Evolutionary conservation across 768 basidiomycete genomes (phyloP), one percentile per base, ranked within the genome.

Genomic region (Pulveroboletus sp.): DNA sequence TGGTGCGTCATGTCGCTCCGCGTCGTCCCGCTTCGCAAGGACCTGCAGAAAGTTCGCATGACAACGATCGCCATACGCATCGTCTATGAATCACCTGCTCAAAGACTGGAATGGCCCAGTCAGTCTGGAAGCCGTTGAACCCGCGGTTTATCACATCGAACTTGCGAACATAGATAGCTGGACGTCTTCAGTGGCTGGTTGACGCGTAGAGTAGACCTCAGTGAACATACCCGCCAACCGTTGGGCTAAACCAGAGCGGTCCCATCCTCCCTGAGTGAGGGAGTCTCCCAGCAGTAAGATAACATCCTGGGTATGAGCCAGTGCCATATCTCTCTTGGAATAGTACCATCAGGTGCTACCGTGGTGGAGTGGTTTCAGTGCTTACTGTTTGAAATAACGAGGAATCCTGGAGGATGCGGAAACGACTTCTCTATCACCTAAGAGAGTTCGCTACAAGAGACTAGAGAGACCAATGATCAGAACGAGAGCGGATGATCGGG

Each of bases 131-230:
- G 3, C 92, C 92, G 26, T 80, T 76, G 24, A 84, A 73, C 1
- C 93, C 93, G 41, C 93, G 82, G 62, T 95, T 95, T 54, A 95
- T 55, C 17, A 96, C 82, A 61, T 96, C 93, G 27, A 93, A 67
- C 65, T 83, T 89, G 53, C 93, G 75, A 36, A 77, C 77, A 65
- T 95, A 95, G 1, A 74, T 76, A 63, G 86, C 90, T 92, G 54
- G 34, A 49, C 5, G 34, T 22, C 20, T 34, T 53, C 35, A 54
- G 43, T 10, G 9, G 10, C 43, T 17, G n/a, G 20, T 24, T 26
- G 26, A 42, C 22, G 2, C 20, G 26, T n/a, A 24, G 5, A 13
- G 26, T n/a, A 24, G 5, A 13, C 11, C 19, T 29, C 24, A 9
- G 23, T 38, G 11, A 36, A 49, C 63, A 26, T 59, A 69, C 67